phyloP scores from a whole-genome alignment of 2,329 filamentous ascomycete genomes.

The Colletotrichum sp. region DNA sequence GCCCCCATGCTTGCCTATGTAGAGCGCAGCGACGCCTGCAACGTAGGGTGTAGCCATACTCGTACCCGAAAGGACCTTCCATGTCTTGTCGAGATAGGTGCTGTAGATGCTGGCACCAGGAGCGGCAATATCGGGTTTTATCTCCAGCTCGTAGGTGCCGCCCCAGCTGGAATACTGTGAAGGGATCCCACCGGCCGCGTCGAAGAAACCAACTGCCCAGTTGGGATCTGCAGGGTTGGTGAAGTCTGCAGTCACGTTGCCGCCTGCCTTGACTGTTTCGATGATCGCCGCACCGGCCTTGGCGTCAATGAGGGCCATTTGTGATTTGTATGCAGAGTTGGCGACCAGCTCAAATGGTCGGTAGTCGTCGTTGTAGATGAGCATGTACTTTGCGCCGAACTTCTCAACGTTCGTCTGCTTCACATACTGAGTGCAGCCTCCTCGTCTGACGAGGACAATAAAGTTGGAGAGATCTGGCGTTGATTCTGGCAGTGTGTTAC shows the following conservation, averaged over 20 bases:
- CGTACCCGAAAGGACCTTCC: constrained; percentile 49
- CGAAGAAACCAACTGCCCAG: constrained; percentile 24
- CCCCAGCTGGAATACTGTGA: constrained; percentile 47
- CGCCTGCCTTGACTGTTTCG: constrained; percentile 24
- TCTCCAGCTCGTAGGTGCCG: constrained; percentile 44
- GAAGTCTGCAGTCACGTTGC: constrained; percentile 18
- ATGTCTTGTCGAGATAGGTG: constrained; percentile 41
- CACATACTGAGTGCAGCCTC: constrained; percentile 32
- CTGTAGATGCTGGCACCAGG: constrained; percentile 50
- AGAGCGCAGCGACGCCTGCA: constrained; percentile 47
- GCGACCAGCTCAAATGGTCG: constrained; percentile 7
- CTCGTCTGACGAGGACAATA: constrained; percentile 34
- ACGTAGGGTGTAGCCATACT: constrained; percentile 54
- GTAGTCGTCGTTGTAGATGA: constrained; percentile 31
- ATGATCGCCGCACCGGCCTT: constrained; percentile 30
- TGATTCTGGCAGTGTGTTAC: constrained; percentile 25
- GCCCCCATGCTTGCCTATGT: constrained; percentile 38
- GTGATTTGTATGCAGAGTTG: constrained; percentile 1
- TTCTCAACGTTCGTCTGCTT: constrained; percentile 31
- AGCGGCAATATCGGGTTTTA: constrained; percentile 48
- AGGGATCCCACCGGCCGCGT: constrained; percentile 37
- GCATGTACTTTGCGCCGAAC: constrained; percentile 29
- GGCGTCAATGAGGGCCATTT: constrained; percentile 27
- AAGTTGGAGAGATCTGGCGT: constrained; percentile 26
- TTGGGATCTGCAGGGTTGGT: background rate